phyloP scores from a whole-genome alignment of 345 rosid species.

The Populus pruinosa region DNA sequence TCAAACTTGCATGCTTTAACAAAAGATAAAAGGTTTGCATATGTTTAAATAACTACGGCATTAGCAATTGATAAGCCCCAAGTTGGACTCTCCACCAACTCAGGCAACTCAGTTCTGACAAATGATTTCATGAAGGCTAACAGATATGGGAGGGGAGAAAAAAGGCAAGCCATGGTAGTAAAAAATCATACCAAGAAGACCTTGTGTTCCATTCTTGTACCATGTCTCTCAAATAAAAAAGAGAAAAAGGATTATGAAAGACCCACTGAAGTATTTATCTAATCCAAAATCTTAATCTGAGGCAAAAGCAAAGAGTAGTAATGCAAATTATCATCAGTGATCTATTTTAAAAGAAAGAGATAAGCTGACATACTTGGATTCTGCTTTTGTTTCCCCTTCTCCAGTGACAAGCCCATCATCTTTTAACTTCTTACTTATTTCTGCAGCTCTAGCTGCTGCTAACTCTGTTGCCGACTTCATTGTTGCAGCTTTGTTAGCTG shows the following conservation, averaged over 20 bases:
- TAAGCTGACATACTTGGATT: conserved; percentile 51
- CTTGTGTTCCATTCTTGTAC: neutral
- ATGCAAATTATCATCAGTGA: neutral
- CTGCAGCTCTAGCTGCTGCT: conserved; percentile 97
- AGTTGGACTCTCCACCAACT: neutral
- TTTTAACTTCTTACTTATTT: conserved; percentile 81
- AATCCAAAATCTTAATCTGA: neutral
- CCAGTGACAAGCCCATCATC: conserved; percentile 70
- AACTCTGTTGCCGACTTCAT: conserved; percentile 99
- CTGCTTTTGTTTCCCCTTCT: conserved; percentile 51
- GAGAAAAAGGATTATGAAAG: neutral
- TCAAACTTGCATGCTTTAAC: neutral
- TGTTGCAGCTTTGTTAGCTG: conserved; percentile 86
- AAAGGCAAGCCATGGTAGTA: neutral
- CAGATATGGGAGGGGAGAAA: neutral
- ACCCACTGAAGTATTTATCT: neutral
- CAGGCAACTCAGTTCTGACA: neutral
- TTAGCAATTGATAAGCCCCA: neutral
- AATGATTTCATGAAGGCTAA: neutral
- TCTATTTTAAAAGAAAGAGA: neutral
- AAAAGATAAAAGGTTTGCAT: neutral
- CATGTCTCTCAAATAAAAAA: neutral
- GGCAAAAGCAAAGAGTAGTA: neutral
- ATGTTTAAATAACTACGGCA: neutral
- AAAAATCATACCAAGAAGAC: neutral